Percentiles rank a stretch among this genome's conserved stretches.
These are phyloP conservation scores for Aspergillus fumigatiaffinis DNA, from an alignment of 2,329 filamentous ascomycete species.

Conservation along the genomic window DNA sequence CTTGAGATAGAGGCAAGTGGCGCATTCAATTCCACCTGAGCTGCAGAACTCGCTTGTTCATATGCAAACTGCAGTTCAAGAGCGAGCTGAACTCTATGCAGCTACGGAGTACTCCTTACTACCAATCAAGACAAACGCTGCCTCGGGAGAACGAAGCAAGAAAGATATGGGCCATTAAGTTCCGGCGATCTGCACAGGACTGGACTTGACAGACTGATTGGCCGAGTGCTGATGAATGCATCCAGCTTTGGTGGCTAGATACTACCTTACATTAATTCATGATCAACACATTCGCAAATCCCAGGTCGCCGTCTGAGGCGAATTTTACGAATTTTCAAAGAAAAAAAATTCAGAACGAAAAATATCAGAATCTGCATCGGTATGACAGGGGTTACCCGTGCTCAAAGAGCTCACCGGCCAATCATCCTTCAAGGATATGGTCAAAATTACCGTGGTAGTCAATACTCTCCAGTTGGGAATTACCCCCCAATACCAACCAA, in stretches of 20 bases:
- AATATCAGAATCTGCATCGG: too few species aligned
- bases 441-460: conserved; percentile 11
- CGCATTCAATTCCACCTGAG: neutral
- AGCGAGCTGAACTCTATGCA: neutral
- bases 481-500: neutral
- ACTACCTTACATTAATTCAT: too few species aligned
- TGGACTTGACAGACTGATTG: neutral
- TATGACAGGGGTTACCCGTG: neutral
- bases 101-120: neutral
- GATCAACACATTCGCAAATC: neutral
- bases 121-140: too few species aligned
- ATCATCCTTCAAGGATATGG: neutral
- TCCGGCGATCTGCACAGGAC: neutral
- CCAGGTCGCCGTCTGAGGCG: neutral
- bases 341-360: neutral
- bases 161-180: neutral
- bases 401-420: neutral
- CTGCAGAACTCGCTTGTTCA: neutral
- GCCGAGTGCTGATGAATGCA: neutral
- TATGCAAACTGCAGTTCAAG: neutral
- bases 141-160: neutral
- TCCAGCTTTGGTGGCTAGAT: neutral
- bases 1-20: neutral
- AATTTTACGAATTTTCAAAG: neutral
- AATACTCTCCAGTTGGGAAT: neutral